phyloP scores from a whole-genome alignment of 2,329 filamentous ascomycete genomes.

The Periconia sp. region DNA sequence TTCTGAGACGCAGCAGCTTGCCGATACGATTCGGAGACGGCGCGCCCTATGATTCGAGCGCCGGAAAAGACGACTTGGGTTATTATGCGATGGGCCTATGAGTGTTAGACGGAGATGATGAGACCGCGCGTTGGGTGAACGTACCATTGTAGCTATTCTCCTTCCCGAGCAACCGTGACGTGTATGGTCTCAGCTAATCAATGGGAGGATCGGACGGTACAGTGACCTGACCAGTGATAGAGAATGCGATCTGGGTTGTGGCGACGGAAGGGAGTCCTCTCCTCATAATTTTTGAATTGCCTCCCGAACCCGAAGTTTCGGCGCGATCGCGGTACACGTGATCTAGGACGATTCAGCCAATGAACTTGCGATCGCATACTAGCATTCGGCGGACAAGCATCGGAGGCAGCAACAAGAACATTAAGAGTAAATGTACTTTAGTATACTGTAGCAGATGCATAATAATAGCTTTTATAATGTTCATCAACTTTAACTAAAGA shows the following conservation, averaged over 20 bases:
- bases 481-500: no score
- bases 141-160: constrained; percentile 31
- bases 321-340: constrained; percentile 32
- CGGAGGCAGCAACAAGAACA: no score
- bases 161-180: not conserved
- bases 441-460: no score
- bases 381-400: not conserved
- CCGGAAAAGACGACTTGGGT: constrained; percentile 91
- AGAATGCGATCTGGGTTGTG: constrained; percentile 14
- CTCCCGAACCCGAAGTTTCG: constrained; percentile 32
- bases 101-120: constrained; percentile 26
- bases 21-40: constrained; percentile 92
- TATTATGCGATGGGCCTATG: constrained; percentile 90
- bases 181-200: not conserved
- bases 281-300: constrained; percentile 32
- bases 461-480: no score
- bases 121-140: constrained; percentile 3
- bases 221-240: constrained; percentile 13
- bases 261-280: constrained; percentile 20
- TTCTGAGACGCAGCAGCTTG: constrained; percentile 88
- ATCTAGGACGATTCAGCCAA: constrained; percentile 26
- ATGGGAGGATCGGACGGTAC: no score
- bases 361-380: constrained; percentile 40
- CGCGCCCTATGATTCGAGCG: constrained; percentile 87
- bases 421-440: no score